Evolutionary conservation across 129 eudicot species (phyloP), one percentile per base, ranked within the genome.

Genomic region (Pulicaria dysenterica): DNA sequence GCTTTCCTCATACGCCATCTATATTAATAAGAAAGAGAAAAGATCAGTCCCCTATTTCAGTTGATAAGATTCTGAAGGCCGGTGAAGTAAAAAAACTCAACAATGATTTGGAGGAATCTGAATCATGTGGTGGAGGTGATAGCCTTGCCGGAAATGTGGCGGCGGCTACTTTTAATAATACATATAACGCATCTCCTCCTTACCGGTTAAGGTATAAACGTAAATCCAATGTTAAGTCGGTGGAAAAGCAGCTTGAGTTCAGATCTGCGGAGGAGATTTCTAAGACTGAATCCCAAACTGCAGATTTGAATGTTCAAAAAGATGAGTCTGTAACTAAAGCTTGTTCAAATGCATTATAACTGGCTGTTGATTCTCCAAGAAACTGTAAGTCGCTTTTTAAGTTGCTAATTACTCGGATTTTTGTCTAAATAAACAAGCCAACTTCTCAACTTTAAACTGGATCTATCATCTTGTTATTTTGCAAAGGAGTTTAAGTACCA

Each of bases 161-260:
- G 19, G 41, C 45, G 57, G 78, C 75, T 47, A 73, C 55, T 72
- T 72, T 74, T 34, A 80, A 76, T 45, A 79, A 79, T 66, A 19
- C 88, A 5, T 83, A 78, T 49, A 84, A 88, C 86, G 87, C 85
- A 36, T 94, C 99, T 65, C 99, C 99, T 0, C 93, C 97, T 6
- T 94, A 90, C 19, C 71, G 99, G 57, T 77, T 89, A 63, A 86
- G 81, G 64, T 82, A 88, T 51, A 88, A 84, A 62, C 82, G 99
- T 42, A 90, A 86, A 54, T 83, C 91, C 13, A 53, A 54, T 39
- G 17, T 60, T 31, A 94, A 88, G 78, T 86, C 89, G 34, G 85
- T 94, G 44, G 99, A 94, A 79, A 94, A 88, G 82, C 91, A 94
- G 65, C 94, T 94, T 14, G 87, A 94, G 77, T 94, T 90, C 73